These are phyloP conservation scores for Triticum dicoccoides DNA, from an alignment of 176 grass and related monocot species.

Conservation along the genomic window DNA sequence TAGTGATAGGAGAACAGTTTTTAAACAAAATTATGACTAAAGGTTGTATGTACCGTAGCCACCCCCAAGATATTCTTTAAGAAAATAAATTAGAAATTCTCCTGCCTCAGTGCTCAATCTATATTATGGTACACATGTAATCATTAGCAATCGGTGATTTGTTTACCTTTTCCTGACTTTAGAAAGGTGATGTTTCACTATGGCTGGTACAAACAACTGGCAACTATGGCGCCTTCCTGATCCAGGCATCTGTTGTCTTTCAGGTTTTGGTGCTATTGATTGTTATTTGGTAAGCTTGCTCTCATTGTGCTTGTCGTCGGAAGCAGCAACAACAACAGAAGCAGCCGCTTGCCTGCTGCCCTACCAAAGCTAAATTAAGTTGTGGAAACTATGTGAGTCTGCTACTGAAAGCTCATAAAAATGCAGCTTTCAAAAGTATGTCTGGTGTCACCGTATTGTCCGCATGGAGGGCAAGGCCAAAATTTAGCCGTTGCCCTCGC, in stretches of 20 bases:
- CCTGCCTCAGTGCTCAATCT: neutral
- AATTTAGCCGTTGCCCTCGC: neutral
- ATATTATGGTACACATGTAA: neutral
- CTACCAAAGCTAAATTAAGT: constrained; percentile 1
- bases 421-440: constrained; percentile 21
- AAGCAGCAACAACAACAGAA: constrained; percentile 7
- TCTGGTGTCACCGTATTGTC: constrained; percentile 12
- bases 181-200: neutral
- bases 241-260: neutral
- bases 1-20: neutral
- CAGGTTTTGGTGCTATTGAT: constrained; percentile 11
- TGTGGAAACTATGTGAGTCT: neutral
- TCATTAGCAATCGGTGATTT: neutral
- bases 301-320: neutral
- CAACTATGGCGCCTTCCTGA: neutral
- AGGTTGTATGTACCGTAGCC: neutral
- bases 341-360: neutral
- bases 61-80: neutral
- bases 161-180: neutral
- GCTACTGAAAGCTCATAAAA: neutral
- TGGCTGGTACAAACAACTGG: neutral
- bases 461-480: constrained; percentile 7
- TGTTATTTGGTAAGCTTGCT: neutral
- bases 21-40: neutral
- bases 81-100: neutral